Percentiles rank a stretch among this genome's conserved stretches.
phyloP scores from a whole-genome alignment of 2,329 filamentous ascomycete genomes.

The Westerdykella ornata region DNA sequence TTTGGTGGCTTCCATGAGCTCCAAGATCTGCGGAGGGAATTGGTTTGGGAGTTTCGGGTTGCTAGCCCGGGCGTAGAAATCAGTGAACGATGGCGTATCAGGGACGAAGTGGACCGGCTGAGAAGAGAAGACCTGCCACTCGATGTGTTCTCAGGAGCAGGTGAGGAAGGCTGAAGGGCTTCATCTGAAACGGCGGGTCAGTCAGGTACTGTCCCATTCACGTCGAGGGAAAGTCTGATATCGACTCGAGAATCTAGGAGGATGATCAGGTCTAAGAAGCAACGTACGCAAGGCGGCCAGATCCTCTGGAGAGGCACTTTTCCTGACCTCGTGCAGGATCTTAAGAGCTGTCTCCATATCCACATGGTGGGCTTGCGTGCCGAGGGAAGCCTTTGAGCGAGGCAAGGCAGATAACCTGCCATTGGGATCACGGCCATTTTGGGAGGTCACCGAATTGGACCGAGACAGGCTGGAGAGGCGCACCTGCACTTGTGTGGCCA shows the following conservation, averaged over 20 bases:
- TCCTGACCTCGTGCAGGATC: slow-evolving; percentile 44
- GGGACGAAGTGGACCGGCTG: slow-evolving; percentile 23
- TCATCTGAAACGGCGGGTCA: slow-evolving; percentile 18
- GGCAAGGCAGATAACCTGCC: slow-evolving; percentile 5
- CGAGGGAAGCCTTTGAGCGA: slow-evolving; percentile 27
- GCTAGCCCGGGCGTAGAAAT: slow-evolving; percentile 37
- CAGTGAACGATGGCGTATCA: slow-evolving; percentile 37
- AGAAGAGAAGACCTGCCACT: slow-evolving; percentile 17
- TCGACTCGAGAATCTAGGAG: background rate
- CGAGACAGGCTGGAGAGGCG: slow-evolving; percentile 24
- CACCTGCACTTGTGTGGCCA: slow-evolving; percentile 18
- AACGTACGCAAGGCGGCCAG: slow-evolving; percentile 40
- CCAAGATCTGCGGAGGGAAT: slow-evolving; percentile 32
- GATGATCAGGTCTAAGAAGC: background rate
- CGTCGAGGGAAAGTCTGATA: background rate
- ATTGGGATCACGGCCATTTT: slow-evolving; percentile 12
- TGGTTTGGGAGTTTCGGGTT: slow-evolving; percentile 27
- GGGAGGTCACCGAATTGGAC: slow-evolving; percentile 18
- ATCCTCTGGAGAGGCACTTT: slow-evolving; percentile 44
- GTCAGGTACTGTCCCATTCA: slow-evolving; percentile 1
- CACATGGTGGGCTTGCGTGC: slow-evolving; percentile 27
- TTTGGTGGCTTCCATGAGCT: slow-evolving; percentile 27
- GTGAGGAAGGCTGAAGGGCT: slow-evolving; percentile 21
- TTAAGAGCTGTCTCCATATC: slow-evolving; percentile 43
- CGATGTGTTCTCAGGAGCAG: slow-evolving; percentile 12